A percentile compares a stretch with the other conserved stretches of the same genome.
These are phyloP conservation scores for Elongisporangium senticosum DNA, from an alignment of 352 stramenopile genomes.

Conservation along the genomic window DNA sequence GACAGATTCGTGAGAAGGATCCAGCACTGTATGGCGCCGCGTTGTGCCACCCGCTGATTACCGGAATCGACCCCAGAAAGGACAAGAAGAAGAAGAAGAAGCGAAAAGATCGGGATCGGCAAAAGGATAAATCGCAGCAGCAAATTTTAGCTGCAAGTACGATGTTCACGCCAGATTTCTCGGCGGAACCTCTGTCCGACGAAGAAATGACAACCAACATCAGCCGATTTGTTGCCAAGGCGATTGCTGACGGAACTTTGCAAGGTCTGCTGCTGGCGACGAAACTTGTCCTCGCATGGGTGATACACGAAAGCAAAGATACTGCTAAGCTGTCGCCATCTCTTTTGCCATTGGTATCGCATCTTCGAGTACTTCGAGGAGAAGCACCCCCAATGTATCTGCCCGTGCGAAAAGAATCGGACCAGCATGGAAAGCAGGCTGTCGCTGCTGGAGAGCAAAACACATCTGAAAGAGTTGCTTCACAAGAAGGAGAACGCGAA, in stretches of 20 bases:
- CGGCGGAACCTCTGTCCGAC: slow-evolving; percentile 35
- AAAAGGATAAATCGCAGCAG: slow-evolving; percentile 54
- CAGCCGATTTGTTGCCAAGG: slow-evolving; percentile 67
- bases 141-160: slow-evolving; percentile 21
- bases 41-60: slow-evolving; percentile 77
- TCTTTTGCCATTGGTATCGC: slow-evolving; percentile 47
- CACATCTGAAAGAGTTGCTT: not conserved
- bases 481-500: not conserved
- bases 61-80: slow-evolving; percentile 67
- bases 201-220: slow-evolving; percentile 65
- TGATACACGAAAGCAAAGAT: slow-evolving; percentile 23
- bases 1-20: slow-evolving; percentile 72
- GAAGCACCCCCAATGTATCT: slow-evolving; percentile 53
- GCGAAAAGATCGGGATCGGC: slow-evolving; percentile 67
- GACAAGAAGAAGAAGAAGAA: slow-evolving; percentile 86
- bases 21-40: slow-evolving; percentile 80
- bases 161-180: slow-evolving; percentile 75
- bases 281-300: slow-evolving; percentile 59
- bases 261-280: slow-evolving; percentile 68
- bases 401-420: not conserved
- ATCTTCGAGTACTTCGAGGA: slow-evolving; percentile 69
- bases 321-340: not conserved
- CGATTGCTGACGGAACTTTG: slow-evolving; percentile 69
- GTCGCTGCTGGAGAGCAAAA: not conserved
- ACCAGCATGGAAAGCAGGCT: slow-evolving; percentile 7